Percentiles rank a stretch among this genome's conserved stretches.
These are phyloP conservation scores for Ceratocystiopsis sp. DNA, from an alignment of 2,329 filamentous ascomycete species.

Conservation along the genomic window DNA sequence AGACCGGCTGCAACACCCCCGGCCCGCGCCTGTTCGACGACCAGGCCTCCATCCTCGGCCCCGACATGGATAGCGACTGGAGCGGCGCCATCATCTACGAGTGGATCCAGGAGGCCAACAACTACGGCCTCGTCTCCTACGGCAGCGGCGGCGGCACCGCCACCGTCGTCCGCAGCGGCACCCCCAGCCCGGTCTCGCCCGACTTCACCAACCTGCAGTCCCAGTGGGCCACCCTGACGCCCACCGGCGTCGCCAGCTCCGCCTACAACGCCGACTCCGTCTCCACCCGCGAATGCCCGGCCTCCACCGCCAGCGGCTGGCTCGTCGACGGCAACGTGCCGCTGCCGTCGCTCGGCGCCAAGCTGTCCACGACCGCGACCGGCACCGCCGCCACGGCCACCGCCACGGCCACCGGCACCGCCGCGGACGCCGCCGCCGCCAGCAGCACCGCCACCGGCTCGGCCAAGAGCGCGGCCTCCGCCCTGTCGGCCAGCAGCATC, in stretches of 20 bases:
- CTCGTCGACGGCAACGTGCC: constrained; percentile 50
- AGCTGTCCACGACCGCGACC: constrained; percentile 13
- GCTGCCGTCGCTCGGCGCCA: constrained; percentile 52
- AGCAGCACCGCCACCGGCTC: constrained; percentile 9
- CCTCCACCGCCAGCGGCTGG: constrained; percentile 53
- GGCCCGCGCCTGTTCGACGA: constrained; percentile 49
- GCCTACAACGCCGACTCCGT: constrained; percentile 46
- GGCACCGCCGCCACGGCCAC: constrained; percentile 3
- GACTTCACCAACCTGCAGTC: constrained; percentile 65
- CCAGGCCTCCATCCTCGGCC: constrained; percentile 59
- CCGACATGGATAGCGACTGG: constrained; percentile 51
- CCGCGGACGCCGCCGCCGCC: constrained; percentile 8
- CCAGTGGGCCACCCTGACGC: constrained; percentile 57
- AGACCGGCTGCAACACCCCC: constrained; percentile 64
- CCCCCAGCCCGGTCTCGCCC: constrained; percentile 52
- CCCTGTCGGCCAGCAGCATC: constrained; percentile 16
- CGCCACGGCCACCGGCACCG: constrained; percentile 10
- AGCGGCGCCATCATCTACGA: constrained; percentile 77
- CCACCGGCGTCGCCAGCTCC: constrained; percentile 48
- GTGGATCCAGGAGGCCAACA: constrained; percentile 72
- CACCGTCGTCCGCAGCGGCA: constrained; percentile 48
- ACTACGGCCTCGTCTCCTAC: constrained; percentile 70
- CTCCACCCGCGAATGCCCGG: constrained; percentile 52
- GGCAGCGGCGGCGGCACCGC: constrained; percentile 47
- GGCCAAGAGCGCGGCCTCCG: constrained; percentile 14